Base-by-base conservation (phyloP, 805 yeast genomes). In the Metschnikowia aberdeeniae region DNA sequence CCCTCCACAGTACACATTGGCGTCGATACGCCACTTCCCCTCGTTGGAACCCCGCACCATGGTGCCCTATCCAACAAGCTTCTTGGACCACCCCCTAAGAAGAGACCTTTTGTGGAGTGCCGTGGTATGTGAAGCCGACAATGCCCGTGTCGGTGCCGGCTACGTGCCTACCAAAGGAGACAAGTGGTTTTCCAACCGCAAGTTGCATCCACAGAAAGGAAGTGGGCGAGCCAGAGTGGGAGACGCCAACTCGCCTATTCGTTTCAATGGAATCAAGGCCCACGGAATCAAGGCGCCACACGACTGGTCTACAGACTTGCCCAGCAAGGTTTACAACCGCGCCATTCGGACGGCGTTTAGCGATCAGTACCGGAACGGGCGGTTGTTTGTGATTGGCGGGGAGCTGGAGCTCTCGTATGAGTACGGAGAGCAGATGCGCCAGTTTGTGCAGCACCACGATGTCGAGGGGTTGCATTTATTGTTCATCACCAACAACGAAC, bases 171-270 rank as follows among this genome's bases (percentile, higher is more conserved):
- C 93, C 46, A 84, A 97, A 66, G 78, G 87, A 31, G 92, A 88
- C 56, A 85, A 84, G 66, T 89, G 90, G 48, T 90, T 79, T 64
- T 85, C 95, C 20, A 78, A 95, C 65, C 77, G 78, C 59, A 93
- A 93, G 63, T 71, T 93, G 54, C 74, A 80, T 32, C 87, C 89
- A 27, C 99, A 93, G 68, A 93, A 93, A 68, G 98, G 98, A 49
- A 72, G 88, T 12, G 99, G 99, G 68, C 77, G 78, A 50, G 99
- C 99, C 43, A 83, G 99, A 75, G 84, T 81, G 44, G 99, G 99
- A 72, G 97, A 90, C 67, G 89, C 86, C 47, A 92, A 90, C 59
- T 88, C 96, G 20, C 99, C 99, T 40, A 85, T 83, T 36, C 82
- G 96, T 70, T 82, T 80, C 59, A 88, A 86, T 59, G 97, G 96